Percentiles rank a stretch among this genome's conserved stretches.
phyloP scores from a whole-genome alignment of 495 filamentous ascomycete species.

The Lentithecium fluviatile region DNA sequence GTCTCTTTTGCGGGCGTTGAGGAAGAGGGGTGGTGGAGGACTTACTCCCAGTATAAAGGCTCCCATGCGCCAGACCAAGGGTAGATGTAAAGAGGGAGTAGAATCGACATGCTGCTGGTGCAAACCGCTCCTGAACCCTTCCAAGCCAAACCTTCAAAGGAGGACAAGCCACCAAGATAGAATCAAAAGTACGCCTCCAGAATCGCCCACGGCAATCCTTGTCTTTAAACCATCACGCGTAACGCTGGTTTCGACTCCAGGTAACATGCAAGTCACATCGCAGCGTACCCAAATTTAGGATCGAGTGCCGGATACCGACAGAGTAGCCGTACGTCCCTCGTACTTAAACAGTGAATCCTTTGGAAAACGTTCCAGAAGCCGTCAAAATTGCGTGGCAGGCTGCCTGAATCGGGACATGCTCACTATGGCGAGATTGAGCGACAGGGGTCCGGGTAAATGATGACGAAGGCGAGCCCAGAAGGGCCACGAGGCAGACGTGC shows the following conservation, averaged over 20 bases:
- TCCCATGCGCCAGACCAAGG: constrained; percentile 31
- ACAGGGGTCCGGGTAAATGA: constrained; percentile 1
- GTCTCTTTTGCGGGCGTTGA: neutral
- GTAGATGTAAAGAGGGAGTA: constrained; percentile 34
- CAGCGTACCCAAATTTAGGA: constrained; percentile 16
- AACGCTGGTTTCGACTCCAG: constrained; percentile 3
- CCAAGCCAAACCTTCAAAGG: neutral
- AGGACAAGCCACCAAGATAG: constrained; percentile 1
- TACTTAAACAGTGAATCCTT: too few species aligned
- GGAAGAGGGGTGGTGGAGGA: neutral
- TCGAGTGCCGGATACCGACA: neutral
- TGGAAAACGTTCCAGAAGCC: neutral
- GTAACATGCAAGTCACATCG: constrained; percentile 24
- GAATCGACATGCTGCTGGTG: constrained; percentile 13
- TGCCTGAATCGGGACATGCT: neutral
- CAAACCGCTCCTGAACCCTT: neutral
- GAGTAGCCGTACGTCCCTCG: neutral
- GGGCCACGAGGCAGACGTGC: neutral
- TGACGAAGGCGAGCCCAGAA: neutral
- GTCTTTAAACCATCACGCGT: neutral
- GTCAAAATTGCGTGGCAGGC: neutral
- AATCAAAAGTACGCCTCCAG: neutral
- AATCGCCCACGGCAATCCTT: neutral
- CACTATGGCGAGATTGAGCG: neutral
- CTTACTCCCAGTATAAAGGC: constrained; percentile 32